Percentiles rank a stretch among this genome's conserved stretches.
Conservation (phyloP, 2,329 filamentous ascomycete species). For the Boeremia lycopersici region DNA sequence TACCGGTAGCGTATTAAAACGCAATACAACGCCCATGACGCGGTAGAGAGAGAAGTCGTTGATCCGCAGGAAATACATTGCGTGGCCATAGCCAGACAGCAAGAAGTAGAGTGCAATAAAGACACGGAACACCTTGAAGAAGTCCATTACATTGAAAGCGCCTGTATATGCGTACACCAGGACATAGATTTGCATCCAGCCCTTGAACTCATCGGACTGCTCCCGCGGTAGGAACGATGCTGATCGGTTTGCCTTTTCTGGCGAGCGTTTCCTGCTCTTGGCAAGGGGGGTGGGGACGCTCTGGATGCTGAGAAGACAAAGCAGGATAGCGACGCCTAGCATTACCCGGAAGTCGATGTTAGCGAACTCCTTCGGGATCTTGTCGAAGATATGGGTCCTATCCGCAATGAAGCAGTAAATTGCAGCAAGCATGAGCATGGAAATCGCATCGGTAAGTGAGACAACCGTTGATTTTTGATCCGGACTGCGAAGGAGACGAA, state of each 20-base stretch:
- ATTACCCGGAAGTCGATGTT: conserved; percentile 42
- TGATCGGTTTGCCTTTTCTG: background rate
- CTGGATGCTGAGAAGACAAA: conserved; percentile 41
- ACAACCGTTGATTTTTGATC: background rate
- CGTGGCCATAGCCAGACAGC: conserved; percentile 66
- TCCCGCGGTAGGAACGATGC: conserved; percentile 56
- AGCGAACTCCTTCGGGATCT: conserved; percentile 56
- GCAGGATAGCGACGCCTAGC: conserved; percentile 30
- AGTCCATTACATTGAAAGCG: conserved; percentile 56
- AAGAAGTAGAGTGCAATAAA: conserved; percentile 66
- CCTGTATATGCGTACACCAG: conserved; percentile 66
- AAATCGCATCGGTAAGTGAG: conserved; percentile 3
- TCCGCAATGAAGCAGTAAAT: conserved; percentile 61
- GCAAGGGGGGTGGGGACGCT: conserved; percentile 10
- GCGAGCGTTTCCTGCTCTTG: conserved; percentile 20
- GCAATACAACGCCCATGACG: conserved; percentile 59
- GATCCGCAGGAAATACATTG: conserved; percentile 62
- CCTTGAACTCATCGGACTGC: conserved; percentile 70
- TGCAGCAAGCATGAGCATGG: conserved; percentile 2
- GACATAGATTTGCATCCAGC: conserved; percentile 65
- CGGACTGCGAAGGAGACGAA: background rate
- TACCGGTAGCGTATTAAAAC: conserved; percentile 63
- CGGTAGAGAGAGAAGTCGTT: conserved; percentile 63
- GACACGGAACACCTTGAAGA: conserved; percentile 62
- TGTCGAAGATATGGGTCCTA: conserved; percentile 60